Base-by-base conservation (phyloP, 2,329 filamentous ascomycete genomes). In the Aspergillus flavus region DNA sequence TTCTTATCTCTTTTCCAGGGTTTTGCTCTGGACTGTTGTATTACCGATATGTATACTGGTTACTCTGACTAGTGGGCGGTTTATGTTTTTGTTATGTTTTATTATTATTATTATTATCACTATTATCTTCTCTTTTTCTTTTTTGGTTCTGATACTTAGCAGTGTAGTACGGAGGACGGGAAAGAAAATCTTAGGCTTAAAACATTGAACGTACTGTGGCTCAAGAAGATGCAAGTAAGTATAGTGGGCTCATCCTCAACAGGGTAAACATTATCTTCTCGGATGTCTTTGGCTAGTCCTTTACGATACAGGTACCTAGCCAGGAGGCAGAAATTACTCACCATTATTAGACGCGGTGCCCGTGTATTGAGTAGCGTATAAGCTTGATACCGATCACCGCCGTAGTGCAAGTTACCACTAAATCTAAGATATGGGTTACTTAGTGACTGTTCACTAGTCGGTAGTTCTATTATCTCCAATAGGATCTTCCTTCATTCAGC, bases 11-110 rank as follows among this genome's bases (percentile, higher is more conserved):
- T 34, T 30, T 53, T 46, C 57, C 28, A 12, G 10, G 54, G 6
- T 30, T 32, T n/a, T 23, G 9, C 34, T 52, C 48, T n/a, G 48
- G 48, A 12, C 28, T 63, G 58, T 62, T 64, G 36, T 50, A 54
- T 53, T 57, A 32, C 32, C 41, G 28, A 45, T 45, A 41, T 63
- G 63, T 60, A 63, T 61, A 58, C 64, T 64, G 39, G 32, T 59
- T 28, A 45, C 43, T 54, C 28, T 57, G 41, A 58, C 39, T 21
- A 56, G 57, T 57, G 45, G 60, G 36, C n/a, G 58, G 41, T 36
- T 48, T 10, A 34, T 34, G 32, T 34, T 34, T 34, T 12, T 34
- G 11, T 34, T 4, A 4, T 34, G 32, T 4, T 12, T 12, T 34
- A 4, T 34, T 4, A 34, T 34, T 6, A 28, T 45, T 30, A 5